Conservation (phyloP, 1,139 yeast species). For the Lodderomyces jiufengensis region DNA sequence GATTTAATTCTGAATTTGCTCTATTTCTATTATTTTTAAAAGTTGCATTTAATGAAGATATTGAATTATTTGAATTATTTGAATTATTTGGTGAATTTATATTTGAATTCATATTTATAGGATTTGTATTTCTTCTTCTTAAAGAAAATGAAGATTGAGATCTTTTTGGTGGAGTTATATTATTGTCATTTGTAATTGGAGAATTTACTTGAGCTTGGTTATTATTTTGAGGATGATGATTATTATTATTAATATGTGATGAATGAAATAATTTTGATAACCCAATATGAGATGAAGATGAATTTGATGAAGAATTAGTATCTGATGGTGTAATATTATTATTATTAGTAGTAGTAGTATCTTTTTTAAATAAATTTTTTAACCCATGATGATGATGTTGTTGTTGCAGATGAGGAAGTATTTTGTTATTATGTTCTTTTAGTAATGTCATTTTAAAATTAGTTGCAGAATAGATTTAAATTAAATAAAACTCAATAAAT, state of each 20-base stretch:
- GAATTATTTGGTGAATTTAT: conserved; percentile 6
- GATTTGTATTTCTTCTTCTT: conserved; percentile 26
- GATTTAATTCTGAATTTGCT: conserved; percentile 5
- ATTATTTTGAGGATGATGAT: not conserved
- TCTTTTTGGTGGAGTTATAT: conserved; percentile 7
- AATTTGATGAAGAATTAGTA: conserved; percentile 6
- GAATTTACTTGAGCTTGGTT: too few relatives aligned
- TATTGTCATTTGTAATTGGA: too few relatives aligned
- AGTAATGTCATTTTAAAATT: not conserved
- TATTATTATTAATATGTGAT: conserved; percentile 13
- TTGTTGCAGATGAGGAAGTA: not conserved
- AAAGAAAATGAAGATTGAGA: conserved; percentile 28
- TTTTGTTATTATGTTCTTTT: not conserved
- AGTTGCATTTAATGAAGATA: too few relatives aligned
- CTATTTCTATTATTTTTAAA: conserved; percentile 1
- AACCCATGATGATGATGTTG: conserved; percentile 18
- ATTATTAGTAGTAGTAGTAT: too few relatives aligned
- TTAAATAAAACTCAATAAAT: not conserved
- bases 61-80: too few relatives aligned
- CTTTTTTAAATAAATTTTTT: conserved; percentile 22
- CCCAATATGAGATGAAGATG: conserved; percentile 19
- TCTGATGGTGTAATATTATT: conserved; percentile 5
- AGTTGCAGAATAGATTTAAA: not conserved
- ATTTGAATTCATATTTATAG: conserved; percentile 3
- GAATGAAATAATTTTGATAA: conserved; percentile 27